These are phyloP conservation scores for Sextonia rubra DNA, from an alignment of 164 flowering plant genomes.

Conservation along the genomic window DNA sequence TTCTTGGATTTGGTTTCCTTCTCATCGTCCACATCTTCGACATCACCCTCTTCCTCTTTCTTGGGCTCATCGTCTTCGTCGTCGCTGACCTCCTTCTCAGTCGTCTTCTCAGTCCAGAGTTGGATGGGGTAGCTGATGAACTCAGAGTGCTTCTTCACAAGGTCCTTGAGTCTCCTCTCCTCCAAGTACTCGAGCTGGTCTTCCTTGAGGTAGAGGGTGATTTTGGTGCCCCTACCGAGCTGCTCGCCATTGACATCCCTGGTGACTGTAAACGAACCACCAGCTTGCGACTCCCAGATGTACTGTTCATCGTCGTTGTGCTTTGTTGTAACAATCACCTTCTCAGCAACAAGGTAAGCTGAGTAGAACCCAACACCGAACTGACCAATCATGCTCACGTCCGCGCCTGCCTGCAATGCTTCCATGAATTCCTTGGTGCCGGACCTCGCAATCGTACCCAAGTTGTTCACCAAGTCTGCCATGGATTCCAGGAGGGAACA, in stretches of 20 bases:
- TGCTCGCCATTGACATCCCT: conserved; percentile 18
- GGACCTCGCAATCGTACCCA: conserved; percentile 23
- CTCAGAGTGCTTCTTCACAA: conserved; percentile 61
- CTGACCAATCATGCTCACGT: conserved; percentile 22
- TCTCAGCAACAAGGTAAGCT: conserved; percentile 18
- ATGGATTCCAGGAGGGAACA: neutral
- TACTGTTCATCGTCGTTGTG: conserved; percentile 20
- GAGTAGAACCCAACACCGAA: conserved; percentile 22
- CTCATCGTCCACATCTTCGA: conserved; percentile 50
- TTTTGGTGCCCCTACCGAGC: conserved; percentile 19
- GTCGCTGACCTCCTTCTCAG: conserved; percentile 52
- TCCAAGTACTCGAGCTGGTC: conserved; percentile 52
- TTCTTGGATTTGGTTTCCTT: conserved; percentile 45
- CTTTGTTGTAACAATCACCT: conserved; percentile 15
- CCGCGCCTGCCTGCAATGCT: conserved; percentile 19
- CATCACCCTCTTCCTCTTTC: conserved; percentile 50
- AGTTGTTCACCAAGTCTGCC: conserved; percentile 19
- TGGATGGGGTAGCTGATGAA: conserved; percentile 59
- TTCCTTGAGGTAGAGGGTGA: conserved; percentile 20
- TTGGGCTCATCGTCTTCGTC: conserved; percentile 42
- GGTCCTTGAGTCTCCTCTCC: conserved; percentile 53
- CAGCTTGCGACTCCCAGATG: conserved; percentile 22
- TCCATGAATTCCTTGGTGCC: conserved; percentile 22
- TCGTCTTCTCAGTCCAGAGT: conserved; percentile 58
- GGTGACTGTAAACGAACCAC: conserved; percentile 18